phyloP scores from a whole-genome alignment of 768 basidiomycete genomes.

The Pleurotus platypus region DNA sequence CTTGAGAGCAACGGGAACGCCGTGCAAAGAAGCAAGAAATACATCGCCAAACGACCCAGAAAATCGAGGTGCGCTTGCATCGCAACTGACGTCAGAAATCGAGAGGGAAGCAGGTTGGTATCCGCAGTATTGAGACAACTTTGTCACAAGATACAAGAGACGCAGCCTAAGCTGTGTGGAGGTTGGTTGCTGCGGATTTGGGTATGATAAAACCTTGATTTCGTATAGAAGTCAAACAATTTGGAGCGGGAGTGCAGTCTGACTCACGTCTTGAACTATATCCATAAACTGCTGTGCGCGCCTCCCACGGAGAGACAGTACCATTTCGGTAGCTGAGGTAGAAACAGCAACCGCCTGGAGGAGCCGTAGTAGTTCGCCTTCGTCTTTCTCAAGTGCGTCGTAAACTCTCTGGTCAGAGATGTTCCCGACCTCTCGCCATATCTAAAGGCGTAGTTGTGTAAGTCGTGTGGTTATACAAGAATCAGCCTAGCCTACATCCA shows the following conservation, averaged over 20 bases:
- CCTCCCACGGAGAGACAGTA: background rate
- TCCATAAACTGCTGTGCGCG: background rate
- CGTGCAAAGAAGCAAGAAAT: background rate
- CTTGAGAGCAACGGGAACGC: conserved; percentile 1
- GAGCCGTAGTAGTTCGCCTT: background rate
- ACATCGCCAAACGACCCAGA: background rate
- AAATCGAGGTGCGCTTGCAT: background rate
- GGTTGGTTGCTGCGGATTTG: background rate
- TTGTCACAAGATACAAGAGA: background rate
- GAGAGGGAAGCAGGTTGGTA: background rate
- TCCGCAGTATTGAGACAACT: background rate
- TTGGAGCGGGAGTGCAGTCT: too few relatives aligned
- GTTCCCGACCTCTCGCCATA: background rate
- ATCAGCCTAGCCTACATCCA: background rate
- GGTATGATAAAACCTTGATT: background rate
- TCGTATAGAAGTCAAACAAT: too few relatives aligned
- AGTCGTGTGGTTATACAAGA: background rate
- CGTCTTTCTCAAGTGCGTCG: background rate
- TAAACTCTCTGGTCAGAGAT: background rate
- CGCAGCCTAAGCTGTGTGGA: background rate
- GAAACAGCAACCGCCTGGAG: background rate
- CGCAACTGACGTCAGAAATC: background rate
- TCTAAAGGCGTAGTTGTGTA: background rate
- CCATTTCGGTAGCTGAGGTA: background rate
- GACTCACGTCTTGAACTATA: background rate